phyloP scores from a whole-genome alignment of 2,329 filamentous ascomycete genomes.

The Fusarium redolens region DNA sequence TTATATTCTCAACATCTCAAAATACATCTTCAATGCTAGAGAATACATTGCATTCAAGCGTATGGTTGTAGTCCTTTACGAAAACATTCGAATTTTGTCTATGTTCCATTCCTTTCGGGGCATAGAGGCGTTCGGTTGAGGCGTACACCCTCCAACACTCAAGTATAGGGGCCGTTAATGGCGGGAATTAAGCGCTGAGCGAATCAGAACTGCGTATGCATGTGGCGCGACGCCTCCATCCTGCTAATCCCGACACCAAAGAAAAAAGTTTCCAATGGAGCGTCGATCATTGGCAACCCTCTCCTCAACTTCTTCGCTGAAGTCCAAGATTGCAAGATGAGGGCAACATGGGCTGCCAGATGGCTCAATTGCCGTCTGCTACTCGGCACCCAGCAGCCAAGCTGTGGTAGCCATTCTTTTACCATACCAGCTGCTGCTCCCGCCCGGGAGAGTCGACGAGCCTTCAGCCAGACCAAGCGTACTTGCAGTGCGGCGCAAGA shows the following conservation, averaged over 20 bases:
- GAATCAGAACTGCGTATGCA: slow-evolving; percentile 35
- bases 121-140: not conserved
- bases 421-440: slow-evolving; percentile 41
- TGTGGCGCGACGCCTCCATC: slow-evolving; percentile 37
- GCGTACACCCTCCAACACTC: not conserved
- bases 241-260: slow-evolving; percentile 40
- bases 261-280: slow-evolving; percentile 47
- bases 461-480: slow-evolving; percentile 50
- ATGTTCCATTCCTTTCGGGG: not conserved
- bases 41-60: not conserved
- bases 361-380: slow-evolving; percentile 56
- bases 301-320: slow-evolving; percentile 41
- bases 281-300: slow-evolving; percentile 43
- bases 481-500: slow-evolving; percentile 54
- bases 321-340: slow-evolving; percentile 51
- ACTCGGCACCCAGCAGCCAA: slow-evolving; percentile 44
- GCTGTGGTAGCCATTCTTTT: slow-evolving; percentile 44
- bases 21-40: not conserved
- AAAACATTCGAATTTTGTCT: not conserved
- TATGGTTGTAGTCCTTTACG: not conserved
- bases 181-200: slow-evolving; percentile 27
- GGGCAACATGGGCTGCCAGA: slow-evolving; percentile 53
- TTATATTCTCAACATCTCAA: not conserved
- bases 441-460: slow-evolving; percentile 43
- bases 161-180: slow-evolving; percentile 20